Percentiles rank a stretch among this genome's conserved stretches.
Evolutionary conservation across 208 protist species (phyloP).

Genomic region (Leishmania turanica): DNA sequence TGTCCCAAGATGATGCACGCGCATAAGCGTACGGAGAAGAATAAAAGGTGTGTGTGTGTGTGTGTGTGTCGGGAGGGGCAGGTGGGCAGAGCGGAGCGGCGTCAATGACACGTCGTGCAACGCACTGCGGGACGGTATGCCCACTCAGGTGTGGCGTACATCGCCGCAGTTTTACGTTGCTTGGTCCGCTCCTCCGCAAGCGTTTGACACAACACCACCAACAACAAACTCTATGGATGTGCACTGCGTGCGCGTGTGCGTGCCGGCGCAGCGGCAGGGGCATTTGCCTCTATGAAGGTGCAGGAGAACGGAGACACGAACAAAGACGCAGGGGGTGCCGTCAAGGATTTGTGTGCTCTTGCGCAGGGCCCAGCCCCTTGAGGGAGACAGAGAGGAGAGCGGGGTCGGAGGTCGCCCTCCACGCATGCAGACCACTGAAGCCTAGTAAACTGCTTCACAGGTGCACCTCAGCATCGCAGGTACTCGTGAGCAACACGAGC

Average conservation of each 20-base stretch:
- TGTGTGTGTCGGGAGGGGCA: too few relatives aligned
- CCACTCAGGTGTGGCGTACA: not conserved
- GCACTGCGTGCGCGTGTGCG: not conserved
- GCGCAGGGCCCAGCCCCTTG: not conserved
- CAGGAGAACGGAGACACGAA: not conserved
- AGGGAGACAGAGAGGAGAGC: too few relatives aligned
- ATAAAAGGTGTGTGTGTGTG: too few relatives aligned
- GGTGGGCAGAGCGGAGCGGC: not conserved
- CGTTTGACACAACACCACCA: not conserved
- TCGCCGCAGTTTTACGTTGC: not conserved
- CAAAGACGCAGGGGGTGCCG: not conserved
- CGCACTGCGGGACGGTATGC: not conserved
- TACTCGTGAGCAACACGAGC: not conserved
- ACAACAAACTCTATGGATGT: not conserved
- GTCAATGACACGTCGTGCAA: not conserved
- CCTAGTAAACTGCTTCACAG: not conserved
- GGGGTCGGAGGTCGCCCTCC: not conserved
- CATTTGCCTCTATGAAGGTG: not conserved
- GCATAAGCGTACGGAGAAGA: not conserved
- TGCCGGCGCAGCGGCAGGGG: not conserved
- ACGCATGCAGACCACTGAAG: not conserved
- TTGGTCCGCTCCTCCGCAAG: not conserved
- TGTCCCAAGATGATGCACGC: not conserved
- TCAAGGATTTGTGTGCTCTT: not conserved
- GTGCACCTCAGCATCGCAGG: not conserved